Evolutionary conservation across 2,329 filamentous ascomycete species (phyloP), one percentile per base, ranked within the genome.

Genomic region (Cryoendolithus antarcticus): DNA sequence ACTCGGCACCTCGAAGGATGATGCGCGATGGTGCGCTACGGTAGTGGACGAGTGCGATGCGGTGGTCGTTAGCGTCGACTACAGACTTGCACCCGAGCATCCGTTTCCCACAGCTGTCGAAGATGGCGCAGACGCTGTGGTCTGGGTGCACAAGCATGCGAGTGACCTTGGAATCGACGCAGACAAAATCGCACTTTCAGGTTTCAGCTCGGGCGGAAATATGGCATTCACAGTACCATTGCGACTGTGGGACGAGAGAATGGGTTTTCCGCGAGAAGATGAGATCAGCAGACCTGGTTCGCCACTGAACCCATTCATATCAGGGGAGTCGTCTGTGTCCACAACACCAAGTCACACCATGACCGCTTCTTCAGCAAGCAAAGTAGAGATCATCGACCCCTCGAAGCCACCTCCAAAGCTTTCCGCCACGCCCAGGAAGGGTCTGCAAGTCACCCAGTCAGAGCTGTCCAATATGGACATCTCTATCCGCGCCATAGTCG

Each of bases 31-130:
- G 75, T 69, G 70, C 32, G 62, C 63, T 15, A 65, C 65, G 6
- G 70, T 77, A 2, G 62, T 76, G n/a, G 52, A 70, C 2, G 61
- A 76, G 41, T 65, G 71, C 9, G 64, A 65, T 33, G 74, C 74
- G 3, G 68, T 79, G 4, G 68, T 78, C 11, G 70, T 77, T 40
- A 71, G 67, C 43, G 75, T 80, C 40, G 71, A 71, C 41, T 80
- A 80, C 50, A 67, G 75, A 10, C 65, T 70, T 11, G 75, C 75
- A 0, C 75, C 75, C 3, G 74, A 79, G 51, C 60, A 69, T 43
- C 73, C 74, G 0, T 80, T 79, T 47, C 75, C 75, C 2, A 74
- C 70, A 0, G 73, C 75, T 0, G 74, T 79, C 3, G 75, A 80
- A 46, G 75, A 80, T 45, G 74, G 74, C 12, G 74, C 74, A 6